Conservation (phyloP, 2,329 filamentous ascomycete genomes). For the Epichloe sibirici region DNA sequence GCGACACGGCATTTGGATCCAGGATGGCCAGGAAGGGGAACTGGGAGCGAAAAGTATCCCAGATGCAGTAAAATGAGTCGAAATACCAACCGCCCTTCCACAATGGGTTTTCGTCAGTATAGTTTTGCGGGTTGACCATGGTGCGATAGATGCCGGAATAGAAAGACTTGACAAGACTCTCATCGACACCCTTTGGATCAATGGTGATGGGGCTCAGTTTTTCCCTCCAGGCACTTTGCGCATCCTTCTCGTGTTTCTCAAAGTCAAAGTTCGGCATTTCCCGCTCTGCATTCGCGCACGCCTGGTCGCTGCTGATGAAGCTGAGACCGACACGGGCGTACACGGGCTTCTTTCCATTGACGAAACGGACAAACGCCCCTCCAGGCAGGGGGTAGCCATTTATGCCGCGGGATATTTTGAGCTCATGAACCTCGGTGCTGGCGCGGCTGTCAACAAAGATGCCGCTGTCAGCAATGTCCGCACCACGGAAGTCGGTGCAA, state of each 20-base stretch:
- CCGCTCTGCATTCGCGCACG: conserved; percentile 53
- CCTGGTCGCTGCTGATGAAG: conserved; percentile 53
- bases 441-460: conserved; percentile 48
- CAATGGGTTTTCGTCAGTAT: conserved; percentile 58
- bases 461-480: conserved; percentile 45
- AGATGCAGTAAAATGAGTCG: conserved; percentile 66
- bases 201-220: conserved; percentile 49
- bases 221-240: conserved; percentile 44
- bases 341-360: conserved; percentile 37
- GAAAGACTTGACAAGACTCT: conserved; percentile 47
- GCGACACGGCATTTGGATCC: conserved; percentile 49
- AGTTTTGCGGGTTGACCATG: conserved; percentile 62
- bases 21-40: conserved; percentile 57
- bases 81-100: conserved; percentile 58
- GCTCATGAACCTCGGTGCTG: conserved; percentile 31
- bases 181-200: conserved; percentile 37
- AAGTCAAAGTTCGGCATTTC: conserved; percentile 63
- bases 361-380: conserved; percentile 53
- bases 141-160: conserved; percentile 63
- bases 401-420: conserved; percentile 36
- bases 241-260: conserved; percentile 34
- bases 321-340: conserved; percentile 55
- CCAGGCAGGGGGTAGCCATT: conserved; percentile 44
- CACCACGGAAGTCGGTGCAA: conserved; percentile 54
- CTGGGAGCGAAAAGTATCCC: conserved; percentile 59